These are phyloP conservation scores for Aaosphaeria pasadenensis DNA, from an alignment of 2,329 filamentous ascomycete species.

Conservation along the genomic window DNA sequence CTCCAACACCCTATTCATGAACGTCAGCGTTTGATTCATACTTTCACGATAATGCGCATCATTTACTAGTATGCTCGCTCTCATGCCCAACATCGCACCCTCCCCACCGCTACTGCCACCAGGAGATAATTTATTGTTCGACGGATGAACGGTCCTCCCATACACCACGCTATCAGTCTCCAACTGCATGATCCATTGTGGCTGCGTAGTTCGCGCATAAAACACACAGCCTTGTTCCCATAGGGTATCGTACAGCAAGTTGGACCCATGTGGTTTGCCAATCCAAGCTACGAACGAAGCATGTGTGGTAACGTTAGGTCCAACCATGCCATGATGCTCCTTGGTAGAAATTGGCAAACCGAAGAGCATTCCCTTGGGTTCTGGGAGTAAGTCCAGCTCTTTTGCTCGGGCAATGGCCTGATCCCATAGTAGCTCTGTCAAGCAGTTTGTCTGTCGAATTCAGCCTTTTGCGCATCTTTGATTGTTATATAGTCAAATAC, in stretches of 20 bases:
- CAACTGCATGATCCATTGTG: conserved; percentile 54
- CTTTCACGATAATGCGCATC: neutral
- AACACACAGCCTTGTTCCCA: conserved; percentile 34
- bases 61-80: conserved; percentile 47
- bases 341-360: conserved; percentile 51
- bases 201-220: conserved; percentile 53
- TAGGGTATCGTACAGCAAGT: neutral
- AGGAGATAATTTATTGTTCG: conserved; percentile 48
- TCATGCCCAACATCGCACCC: conserved; percentile 51
- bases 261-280: conserved; percentile 1
- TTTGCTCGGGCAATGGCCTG: conserved; percentile 17
- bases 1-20: conserved; percentile 47
- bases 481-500: neutral
- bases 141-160: conserved; percentile 53
- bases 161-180: conserved; percentile 51
- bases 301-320: conserved; percentile 42
- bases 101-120: conserved; percentile 58
- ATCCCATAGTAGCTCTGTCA: conserved; percentile 44
- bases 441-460: conserved; percentile 43
- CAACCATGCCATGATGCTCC: conserved; percentile 50
- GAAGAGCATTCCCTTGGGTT: conserved; percentile 43
- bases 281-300: conserved; percentile 48
- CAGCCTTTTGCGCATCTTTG: neutral
- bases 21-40: too few species aligned
- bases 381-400: conserved; percentile 16